Base-by-base conservation (phyloP, 2,329 filamentous ascomycete genomes). In the Volutella citrinella region DNA sequence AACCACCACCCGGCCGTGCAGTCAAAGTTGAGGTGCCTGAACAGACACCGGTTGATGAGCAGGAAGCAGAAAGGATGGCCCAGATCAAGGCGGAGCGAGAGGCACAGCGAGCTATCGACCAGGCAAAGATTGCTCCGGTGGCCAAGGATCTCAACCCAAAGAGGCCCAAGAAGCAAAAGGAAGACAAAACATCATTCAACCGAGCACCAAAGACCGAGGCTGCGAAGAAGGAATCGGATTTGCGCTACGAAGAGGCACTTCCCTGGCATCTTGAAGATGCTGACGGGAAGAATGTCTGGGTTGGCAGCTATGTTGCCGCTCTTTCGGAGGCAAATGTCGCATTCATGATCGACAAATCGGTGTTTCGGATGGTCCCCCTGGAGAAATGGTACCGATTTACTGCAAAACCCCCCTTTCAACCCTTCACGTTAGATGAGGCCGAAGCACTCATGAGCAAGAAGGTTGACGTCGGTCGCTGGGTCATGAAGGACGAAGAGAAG, bases 241-340 rank as follows among this genome's bases (percentile, higher is more conserved):
- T 79, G 64, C 84, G 90, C 44, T 98, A 97, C 48, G 93, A 97
- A 59, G 93, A 98, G 61, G 88, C 91, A 5, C 70, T 96, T 30
- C 93, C 93, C 6, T 98, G 93, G 93, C 90, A 96, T 59, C 64
- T 98, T 21, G 93, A 98, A 58, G 93, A 98, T 59, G 94, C 90
- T 24, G 91, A 98, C 54, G 88, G 89, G 45, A 95, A 91, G 60
- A 91, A 95, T 51, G 85, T 87, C 4, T 97, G 90, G 88, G 82
- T 93, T 20, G 93, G 90, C 27, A 85, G 82, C 36, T 96, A 97
- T 51, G 86, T 97, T 52, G 84, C 85, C 17, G 87, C 89, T 13
- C 74, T 97, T 22, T 95, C 91, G 0, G 83, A 91, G 51, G 82
- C 87, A 32, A 87, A 89, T 31, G 83, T 94, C 46, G 83, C 94